Evolutionary conservation across 306 rosid genomes (phyloP).

Genomic region (Spatholobus suberectus): DNA sequence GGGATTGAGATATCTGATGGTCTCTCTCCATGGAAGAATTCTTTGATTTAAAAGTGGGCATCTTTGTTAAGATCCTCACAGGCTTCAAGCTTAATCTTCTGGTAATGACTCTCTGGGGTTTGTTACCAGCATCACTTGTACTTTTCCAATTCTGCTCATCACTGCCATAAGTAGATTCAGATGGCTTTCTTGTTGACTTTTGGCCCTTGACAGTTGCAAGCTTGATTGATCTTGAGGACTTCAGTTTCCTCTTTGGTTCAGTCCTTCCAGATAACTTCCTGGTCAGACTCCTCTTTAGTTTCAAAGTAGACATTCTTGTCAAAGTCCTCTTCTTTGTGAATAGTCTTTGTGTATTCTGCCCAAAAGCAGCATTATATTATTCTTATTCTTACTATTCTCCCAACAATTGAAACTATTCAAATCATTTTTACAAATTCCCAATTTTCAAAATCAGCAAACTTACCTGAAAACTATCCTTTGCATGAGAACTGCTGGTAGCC

Average conservation of each 20-base stretch:
- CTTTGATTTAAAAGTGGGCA: constrained; percentile 56
- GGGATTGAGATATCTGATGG: constrained; percentile 34
- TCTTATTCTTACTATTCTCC: neutral
- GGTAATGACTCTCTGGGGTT: constrained; percentile 48
- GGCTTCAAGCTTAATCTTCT: constrained; percentile 71
- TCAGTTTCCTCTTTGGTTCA: constrained; percentile 50
- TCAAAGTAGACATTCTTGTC: constrained; percentile 63
- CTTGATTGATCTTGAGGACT: constrained; percentile 55
- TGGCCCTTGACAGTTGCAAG: constrained; percentile 34
- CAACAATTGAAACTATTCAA: constrained; percentile 25
- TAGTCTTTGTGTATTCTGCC: constrained; percentile 52
- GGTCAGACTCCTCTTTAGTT: constrained; percentile 55
- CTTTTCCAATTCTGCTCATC: constrained; percentile 29
- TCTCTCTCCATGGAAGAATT: constrained; percentile 41
- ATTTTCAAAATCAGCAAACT: constrained; percentile 29
- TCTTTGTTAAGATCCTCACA: constrained; percentile 54
- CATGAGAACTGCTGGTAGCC: constrained; percentile 59
- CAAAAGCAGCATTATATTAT: constrained; percentile 37
- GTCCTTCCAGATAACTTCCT: constrained; percentile 60
- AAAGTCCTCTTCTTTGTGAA: constrained; percentile 52
- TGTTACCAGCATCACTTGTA: constrained; percentile 46
- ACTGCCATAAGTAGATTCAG: constrained; percentile 47
- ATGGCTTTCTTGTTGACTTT: constrained; percentile 36
- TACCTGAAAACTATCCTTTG: constrained; percentile 66
- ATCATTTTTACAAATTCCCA: constrained; percentile 7